phyloP scores from a whole-genome alignment of 495 filamentous ascomycete species.

The Lentithecium fluviatile region DNA sequence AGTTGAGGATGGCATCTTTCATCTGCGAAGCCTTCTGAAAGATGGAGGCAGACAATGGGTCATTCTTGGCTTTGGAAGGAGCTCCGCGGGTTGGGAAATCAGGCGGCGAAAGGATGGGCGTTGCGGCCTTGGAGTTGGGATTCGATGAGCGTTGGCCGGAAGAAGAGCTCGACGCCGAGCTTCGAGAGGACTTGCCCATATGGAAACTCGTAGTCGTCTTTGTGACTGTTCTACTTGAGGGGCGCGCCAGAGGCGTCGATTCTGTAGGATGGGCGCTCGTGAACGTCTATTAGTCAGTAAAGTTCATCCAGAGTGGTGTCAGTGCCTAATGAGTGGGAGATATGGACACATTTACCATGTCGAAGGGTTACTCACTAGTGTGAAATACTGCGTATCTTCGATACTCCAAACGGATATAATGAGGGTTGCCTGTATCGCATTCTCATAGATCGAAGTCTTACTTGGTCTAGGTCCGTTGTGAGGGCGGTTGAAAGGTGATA shows the following conservation, averaged over 20 bases:
- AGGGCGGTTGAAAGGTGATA: constrained; percentile 40
- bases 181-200: constrained; percentile 12
- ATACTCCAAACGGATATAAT: constrained; percentile 65
- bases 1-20: constrained; percentile 70
- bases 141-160: constrained; percentile 31
- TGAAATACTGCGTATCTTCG: constrained; percentile 60
- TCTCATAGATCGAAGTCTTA: constrained; percentile 31
- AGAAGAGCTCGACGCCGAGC: constrained; percentile 31
- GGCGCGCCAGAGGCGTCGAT: constrained; percentile 6
- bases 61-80: constrained; percentile 46
- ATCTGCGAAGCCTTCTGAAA: constrained; percentile 64
- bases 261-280: constrained; percentile 49
- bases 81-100: constrained; percentile 57
- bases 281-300: too few species aligned
- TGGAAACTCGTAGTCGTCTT: constrained; percentile 32
- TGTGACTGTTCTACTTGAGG: constrained; percentile 35
- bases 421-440: constrained; percentile 60
- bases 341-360: too few species aligned
- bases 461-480: constrained; percentile 12
- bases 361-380: too few species aligned
- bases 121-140: constrained; percentile 8
- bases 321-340: too few species aligned
- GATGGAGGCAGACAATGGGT: constrained; percentile 54
- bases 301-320: too few species aligned
- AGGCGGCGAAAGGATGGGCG: constrained; percentile 36